phyloP scores from a whole-genome alignment of 495 filamentous ascomycete genomes.

The Podospora conica region DNA sequence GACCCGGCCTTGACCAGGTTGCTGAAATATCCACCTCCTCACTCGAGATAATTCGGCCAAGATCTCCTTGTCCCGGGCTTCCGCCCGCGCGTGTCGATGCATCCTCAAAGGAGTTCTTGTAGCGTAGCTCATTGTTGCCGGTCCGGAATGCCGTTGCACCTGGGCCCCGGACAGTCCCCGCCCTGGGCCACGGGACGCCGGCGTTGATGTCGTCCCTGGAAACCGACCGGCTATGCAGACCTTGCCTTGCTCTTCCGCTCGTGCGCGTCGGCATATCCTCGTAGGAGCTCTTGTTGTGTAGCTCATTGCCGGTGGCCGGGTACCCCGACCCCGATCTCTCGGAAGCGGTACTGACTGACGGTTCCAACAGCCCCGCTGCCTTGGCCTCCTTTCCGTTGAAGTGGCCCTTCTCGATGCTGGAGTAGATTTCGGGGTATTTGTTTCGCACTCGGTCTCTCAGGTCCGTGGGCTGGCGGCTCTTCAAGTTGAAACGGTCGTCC shows the following conservation, averaged over 20 bases:
- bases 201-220: constrained; percentile 38
- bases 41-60: neutral
- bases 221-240: constrained; percentile 29
- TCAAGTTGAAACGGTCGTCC: constrained; percentile 60
- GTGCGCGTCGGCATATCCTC: constrained; percentile 7
- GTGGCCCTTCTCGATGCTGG: constrained; percentile 50
- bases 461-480: constrained; percentile 66
- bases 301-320: constrained; percentile 25
- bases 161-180: neutral
- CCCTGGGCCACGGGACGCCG: neutral
- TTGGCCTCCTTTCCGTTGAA: constrained; percentile 34
- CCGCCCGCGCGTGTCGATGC: neutral
- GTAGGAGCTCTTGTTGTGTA: constrained; percentile 6
- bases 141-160: neutral
- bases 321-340: constrained; percentile 29
- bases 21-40: neutral
- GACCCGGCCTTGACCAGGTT: neutral
- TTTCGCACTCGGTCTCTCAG: constrained; percentile 77
- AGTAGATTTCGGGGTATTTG: constrained; percentile 60
- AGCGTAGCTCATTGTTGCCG: neutral
- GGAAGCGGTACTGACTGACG: constrained; percentile 30
- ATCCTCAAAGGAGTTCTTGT: neutral
- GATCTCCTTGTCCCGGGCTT: neutral
- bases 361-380: constrained; percentile 29
- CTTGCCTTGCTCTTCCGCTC: constrained; percentile 10